These are phyloP conservation scores for Biscogniauxia sp. DNA, from an alignment of 2,329 filamentous ascomycete genomes.

Conservation along the genomic window DNA sequence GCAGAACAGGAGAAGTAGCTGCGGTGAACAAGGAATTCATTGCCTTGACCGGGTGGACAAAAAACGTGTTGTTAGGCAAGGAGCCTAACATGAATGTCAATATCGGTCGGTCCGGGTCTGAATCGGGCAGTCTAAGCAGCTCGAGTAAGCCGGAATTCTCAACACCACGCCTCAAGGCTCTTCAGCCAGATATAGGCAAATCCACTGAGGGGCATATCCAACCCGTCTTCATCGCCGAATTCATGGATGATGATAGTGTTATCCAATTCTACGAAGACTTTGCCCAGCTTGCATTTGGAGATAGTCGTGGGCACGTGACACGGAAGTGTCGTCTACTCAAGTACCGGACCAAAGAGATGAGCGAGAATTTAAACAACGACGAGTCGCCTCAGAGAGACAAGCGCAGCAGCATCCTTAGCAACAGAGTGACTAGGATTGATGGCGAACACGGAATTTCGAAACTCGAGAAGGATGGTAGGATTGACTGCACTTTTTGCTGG, in stretches of 20 bases:
- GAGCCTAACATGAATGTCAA: slow-evolving; percentile 88
- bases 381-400: slow-evolving; percentile 47
- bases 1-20: slow-evolving; percentile 91
- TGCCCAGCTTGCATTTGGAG: slow-evolving; percentile 85
- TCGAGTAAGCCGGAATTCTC: slow-evolving; percentile 42
- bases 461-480: slow-evolving; percentile 82
- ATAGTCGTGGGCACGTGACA: slow-evolving; percentile 81
- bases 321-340: slow-evolving; percentile 84
- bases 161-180: slow-evolving; percentile 50
- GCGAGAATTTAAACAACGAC: slow-evolving; percentile 37
- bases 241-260: slow-evolving; percentile 90
- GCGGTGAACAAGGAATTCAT: slow-evolving; percentile 95
- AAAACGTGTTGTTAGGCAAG: slow-evolving; percentile 82
- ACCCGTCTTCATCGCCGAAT: slow-evolving; percentile 85
- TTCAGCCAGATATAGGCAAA: slow-evolving; percentile 41
- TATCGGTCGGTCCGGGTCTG: slow-evolving; percentile 53
- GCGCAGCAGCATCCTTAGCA: slow-evolving; percentile 53
- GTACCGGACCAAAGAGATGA: slow-evolving; percentile 72
- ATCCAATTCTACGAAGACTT: slow-evolving; percentile 97
- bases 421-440: slow-evolving; percentile 60
- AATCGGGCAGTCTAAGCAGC: slow-evolving; percentile 42
- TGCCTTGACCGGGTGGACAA: slow-evolving; percentile 92
- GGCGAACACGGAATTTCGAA: slow-evolving; percentile 77
- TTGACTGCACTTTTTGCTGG: slow-evolving; percentile 96
- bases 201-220: slow-evolving; percentile 55